Base-by-base conservation (phyloP, 1,284 basidiomycete species). In the Phlebopus sp. region DNA sequence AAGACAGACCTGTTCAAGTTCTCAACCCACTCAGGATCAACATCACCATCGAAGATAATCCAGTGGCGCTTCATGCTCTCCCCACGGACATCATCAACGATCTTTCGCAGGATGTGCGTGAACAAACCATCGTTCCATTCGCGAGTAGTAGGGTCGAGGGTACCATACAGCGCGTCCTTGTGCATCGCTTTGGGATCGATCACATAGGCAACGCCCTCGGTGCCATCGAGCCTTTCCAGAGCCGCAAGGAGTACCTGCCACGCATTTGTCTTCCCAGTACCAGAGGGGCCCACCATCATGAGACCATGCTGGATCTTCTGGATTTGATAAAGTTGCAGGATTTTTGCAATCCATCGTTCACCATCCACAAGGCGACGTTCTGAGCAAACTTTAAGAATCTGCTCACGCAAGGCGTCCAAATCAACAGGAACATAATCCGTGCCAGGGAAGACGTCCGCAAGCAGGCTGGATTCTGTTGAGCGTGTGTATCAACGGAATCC, bases 41-140 rank as follows among this genome's bases (percentile, higher is more conserved):
- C 96, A 64, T 99, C 97, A 50, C 97, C 97, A 63, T 99, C 97
- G 57, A 99, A 99, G 54, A 99, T 91, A 61, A 99, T 99, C 97
- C 97, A 99, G 66, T 99, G 97, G 18, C 96, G 78, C 74, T 97
- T 98, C 25, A 82, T 78, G 66, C 93, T 97, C 71, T 98, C 97
- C 25, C 97, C 97, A 63, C 97, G 91, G 30, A 98, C 94, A 62
- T 99, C 95, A 64, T 99, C 97, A 48, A 98, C 91, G 54, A 99
- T 99, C 70, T 97, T 98, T 42, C 97, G 86, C 49, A 99, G 76
- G 38, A 98, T 91, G 65, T 97, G 93, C 0, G 97, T 99, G 73
- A 99, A 99, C 2, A 99, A 77, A 55, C 97, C 96, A 65, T 99
- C 97, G 56, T 95, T 99, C 97, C 97, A 99, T 67, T 99, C 97